Base-by-base conservation (phyloP, 192 early-diverging fungal species). In the Mycoemilia scoparia region DNA sequence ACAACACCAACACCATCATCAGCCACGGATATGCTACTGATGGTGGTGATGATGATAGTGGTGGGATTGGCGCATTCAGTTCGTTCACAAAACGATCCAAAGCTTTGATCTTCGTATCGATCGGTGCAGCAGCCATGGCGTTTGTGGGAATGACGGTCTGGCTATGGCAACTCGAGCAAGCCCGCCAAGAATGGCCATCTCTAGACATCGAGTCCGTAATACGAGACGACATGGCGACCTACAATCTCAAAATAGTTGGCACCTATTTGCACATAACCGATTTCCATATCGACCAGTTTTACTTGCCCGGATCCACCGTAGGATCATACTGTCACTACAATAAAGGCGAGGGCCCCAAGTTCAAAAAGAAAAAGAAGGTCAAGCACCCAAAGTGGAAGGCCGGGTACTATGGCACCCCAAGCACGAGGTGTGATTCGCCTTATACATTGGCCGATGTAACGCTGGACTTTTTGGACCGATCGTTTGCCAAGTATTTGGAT, bases 221-320 rank as follows among this genome's bases (percentile, higher is more conserved):
- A n/a, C n/a, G n/a, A n/a, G n/a, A n/a, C n/a, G n/a, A n/a, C n/a
- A n/a, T n/a, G n/a, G n/a, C n/a, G n/a, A n/a, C n/a, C n/a, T n/a
- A n/a, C n/a, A n/a, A n/a, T n/a, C n/a, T n/a, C n/a, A n/a, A n/a
- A 13, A 23, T 57, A 1, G 59, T 61, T 10, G 77, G 79, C 7
- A 59, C 49, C 13, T 81, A 71, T 36, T 29, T 81, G 24, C 77
- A 81, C 38, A 73, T 81, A n/a, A 77, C 71, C 3, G 74, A 81
- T 32, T 46, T 81, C 14, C 77, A 81, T 49, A 57, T 75, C 6
- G 76, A 82, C 38, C 57, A 59, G 29, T 37, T 50, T 38, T 80
- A 77, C 45, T 3, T 30, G 0, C 31, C 41, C 4, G 73, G 74
- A 10, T 53, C 67, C 0, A 70, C 67, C 3, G 39, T 64, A 1